Evolutionary conservation across 1,284 basidiomycete genomes (phyloP).

Genomic region (Ceratobasidium sp.): DNA sequence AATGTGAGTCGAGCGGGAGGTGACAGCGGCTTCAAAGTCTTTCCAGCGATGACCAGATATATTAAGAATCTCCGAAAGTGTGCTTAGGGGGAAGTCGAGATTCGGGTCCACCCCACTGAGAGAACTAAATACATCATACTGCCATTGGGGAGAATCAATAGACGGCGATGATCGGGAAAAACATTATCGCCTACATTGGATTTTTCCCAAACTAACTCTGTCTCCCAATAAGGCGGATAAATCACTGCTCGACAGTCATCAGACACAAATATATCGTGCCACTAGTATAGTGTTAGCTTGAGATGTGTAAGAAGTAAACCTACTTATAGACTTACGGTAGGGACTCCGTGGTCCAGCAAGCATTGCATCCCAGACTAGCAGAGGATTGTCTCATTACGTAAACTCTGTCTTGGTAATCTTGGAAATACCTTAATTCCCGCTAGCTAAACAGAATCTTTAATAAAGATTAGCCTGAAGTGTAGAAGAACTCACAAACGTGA

Average conservation of each 20-base stretch:
- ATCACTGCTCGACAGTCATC: conserved; percentile 15
- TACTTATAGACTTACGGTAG: neutral
- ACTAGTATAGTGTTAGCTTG: neutral
- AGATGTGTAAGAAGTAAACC: neutral
- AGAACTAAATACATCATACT: conserved; percentile 39
- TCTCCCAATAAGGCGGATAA: conserved; percentile 35
- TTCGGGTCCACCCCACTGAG: neutral
- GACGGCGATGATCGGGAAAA: too few relatives aligned
- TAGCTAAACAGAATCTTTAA: neutral
- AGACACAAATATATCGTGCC: conserved; percentile 19
- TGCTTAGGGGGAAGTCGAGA: conserved; percentile 27
- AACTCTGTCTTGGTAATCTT: too few relatives aligned
- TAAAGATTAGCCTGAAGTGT: too few relatives aligned
- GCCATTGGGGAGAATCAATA: too few relatives aligned
- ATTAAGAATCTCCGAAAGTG: conserved; percentile 34
- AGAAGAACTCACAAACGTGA: conserved; percentile 38
- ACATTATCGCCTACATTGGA: conserved; percentile 16
- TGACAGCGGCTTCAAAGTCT: conserved; percentile 9
- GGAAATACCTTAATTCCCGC: conserved; percentile 20
- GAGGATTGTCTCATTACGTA: neutral
- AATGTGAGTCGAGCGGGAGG: neutral
- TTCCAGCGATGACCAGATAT: conserved; percentile 8
- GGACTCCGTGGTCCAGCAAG: conserved; percentile 32
- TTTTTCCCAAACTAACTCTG: conserved; percentile 7
- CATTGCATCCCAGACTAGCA: conserved; percentile 38